Conservation (phyloP, 2,329 filamentous ascomycete genomes). For the Coniosporium uncinatum region DNA sequence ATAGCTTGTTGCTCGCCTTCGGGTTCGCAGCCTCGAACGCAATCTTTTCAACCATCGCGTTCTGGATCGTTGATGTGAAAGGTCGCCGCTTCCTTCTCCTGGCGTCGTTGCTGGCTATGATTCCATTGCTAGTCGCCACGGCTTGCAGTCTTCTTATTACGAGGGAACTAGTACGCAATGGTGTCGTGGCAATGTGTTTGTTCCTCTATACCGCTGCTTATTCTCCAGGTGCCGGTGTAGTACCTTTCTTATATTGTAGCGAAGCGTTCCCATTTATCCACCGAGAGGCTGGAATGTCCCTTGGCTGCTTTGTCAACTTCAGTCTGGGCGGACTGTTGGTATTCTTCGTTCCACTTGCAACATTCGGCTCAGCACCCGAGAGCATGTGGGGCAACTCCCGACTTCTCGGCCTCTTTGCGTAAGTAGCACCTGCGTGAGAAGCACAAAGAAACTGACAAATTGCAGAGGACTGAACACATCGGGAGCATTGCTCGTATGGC, state of each 20-base stretch:
- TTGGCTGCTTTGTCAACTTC: constrained; percentile 18
- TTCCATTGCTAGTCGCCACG: background rate
- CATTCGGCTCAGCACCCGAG: no score
- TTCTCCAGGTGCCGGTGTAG: constrained; percentile 2
- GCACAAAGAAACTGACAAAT: constrained; percentile 8
- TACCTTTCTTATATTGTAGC: constrained; percentile 2
- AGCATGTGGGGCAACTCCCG: no score
- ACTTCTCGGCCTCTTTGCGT: constrained; percentile 12
- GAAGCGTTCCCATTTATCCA: constrained; percentile 5
- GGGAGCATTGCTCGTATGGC: constrained; percentile 19
- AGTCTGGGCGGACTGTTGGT: no score
- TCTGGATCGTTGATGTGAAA: constrained; percentile 2
- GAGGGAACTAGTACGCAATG: background rate
- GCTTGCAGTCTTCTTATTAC: background rate
- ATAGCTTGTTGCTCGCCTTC: constrained; percentile 18
- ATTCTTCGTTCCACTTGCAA: no score
- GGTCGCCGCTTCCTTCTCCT: constrained; percentile 2
- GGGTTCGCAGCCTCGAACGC: constrained; percentile 19
- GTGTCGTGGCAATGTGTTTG: background rate
- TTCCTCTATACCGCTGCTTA: background rate
- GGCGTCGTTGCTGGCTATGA: constrained; percentile 2
- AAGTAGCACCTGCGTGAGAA: constrained; percentile 3
- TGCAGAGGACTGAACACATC: constrained; percentile 20
- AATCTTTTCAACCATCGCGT: constrained; percentile 3
- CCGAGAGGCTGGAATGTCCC: constrained; percentile 7